Evolutionary conservation across 352 stramenopile genomes (phyloP), one percentile per base, ranked within the genome.

Genomic region (Paralagenidium karlingii): DNA sequence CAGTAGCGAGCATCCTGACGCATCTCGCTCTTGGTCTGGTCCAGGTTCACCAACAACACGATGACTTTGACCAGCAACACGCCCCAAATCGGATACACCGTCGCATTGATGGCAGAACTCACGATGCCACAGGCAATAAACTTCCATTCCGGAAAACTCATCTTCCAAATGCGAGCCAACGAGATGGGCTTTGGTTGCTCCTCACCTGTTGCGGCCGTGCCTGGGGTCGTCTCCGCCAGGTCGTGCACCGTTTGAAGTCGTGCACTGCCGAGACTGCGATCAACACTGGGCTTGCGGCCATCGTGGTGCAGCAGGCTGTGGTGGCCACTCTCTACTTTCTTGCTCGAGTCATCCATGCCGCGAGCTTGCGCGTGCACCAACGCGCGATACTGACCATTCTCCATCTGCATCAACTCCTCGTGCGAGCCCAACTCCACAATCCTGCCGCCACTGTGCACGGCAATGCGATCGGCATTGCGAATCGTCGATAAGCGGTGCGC

Each of bases 361-460:
- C 39, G 45, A 12, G 39, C 33, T 30, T 80, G 66, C 7, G 55
- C 46, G 32, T 76, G 48, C 4, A 83, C 52, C 3, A 83, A 43
- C 18, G 16, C 39, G 3, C 52, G 53, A 38, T 81, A 83, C 16
- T 67, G 57, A 8, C 69, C 67, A 21, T 60, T 34, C 0, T 49
- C n/a, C 11, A 76, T 57, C 13, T 27, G n/a, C 40, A 97, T 55
- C n/a, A 99, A 60, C 34, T 96, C 76, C 5, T 84, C 63, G 53
- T 98, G 94, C 8, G 76, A 94, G 5, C 94, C 94, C 9, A 82
- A 51, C 54, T 98, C 93, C 3, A 94, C 71, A 13, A 98, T 85
- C 18, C 46, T 49, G 5, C 94, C 94, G 13, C 80, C 59, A 13
- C 91, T 60, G 43, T 98, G 64, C 11, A 99, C 94, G n/a, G 91